Percentiles rank a stretch among this genome's conserved stretches.
phyloP scores from a whole-genome alignment of 2,329 filamentous ascomycete genomes.

The Fusarium temperatum region DNA sequence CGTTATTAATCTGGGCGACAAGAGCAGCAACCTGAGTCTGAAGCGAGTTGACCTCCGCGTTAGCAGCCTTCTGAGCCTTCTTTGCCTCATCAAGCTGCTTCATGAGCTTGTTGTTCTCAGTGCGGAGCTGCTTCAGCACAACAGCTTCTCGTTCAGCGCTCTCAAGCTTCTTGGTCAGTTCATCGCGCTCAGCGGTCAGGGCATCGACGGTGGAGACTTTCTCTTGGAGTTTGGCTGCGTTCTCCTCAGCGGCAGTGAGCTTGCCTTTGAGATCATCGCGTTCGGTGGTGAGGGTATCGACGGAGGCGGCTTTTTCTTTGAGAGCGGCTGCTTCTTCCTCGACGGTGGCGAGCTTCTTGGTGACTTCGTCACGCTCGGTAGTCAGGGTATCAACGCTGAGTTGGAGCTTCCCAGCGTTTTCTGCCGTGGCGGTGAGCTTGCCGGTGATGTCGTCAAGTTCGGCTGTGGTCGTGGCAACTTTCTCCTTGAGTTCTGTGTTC shows the following conservation, averaged over 20 bases:
- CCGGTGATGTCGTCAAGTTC: constrained; percentile 2
- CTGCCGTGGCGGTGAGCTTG: constrained; percentile 32
- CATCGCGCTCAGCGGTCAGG: constrained; percentile 18
- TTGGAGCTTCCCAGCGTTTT: constrained; percentile 28
- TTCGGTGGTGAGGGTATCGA: constrained; percentile 25
- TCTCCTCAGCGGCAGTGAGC: constrained; percentile 24
- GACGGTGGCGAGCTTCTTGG: constrained; percentile 31
- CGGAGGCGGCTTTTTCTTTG: constrained; percentile 24
- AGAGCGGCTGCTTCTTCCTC: constrained; percentile 28
- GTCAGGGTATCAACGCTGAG: constrained; percentile 15
- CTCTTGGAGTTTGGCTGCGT: not conserved
- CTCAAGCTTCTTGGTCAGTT: constrained; percentile 35
- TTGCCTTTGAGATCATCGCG: constrained; percentile 28
- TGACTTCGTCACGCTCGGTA: constrained; percentile 35
- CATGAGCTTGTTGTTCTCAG: constrained; percentile 39
- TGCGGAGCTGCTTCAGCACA: constrained; percentile 29
- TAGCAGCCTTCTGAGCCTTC: constrained; percentile 34
- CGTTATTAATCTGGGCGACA: constrained; percentile 30
- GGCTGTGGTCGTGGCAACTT: constrained; percentile 18
- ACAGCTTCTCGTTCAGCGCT: constrained; percentile 34
- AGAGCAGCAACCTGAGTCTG: constrained; percentile 34
- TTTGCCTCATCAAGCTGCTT: constrained; percentile 39
- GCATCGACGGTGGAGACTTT: constrained; percentile 18
- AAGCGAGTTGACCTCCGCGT: constrained; percentile 29
- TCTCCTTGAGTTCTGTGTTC: constrained; percentile 35